Evolutionary conservation across 2,329 filamentous ascomycete species (phyloP).

Genomic region (Emericellopsis atlantica): DNA sequence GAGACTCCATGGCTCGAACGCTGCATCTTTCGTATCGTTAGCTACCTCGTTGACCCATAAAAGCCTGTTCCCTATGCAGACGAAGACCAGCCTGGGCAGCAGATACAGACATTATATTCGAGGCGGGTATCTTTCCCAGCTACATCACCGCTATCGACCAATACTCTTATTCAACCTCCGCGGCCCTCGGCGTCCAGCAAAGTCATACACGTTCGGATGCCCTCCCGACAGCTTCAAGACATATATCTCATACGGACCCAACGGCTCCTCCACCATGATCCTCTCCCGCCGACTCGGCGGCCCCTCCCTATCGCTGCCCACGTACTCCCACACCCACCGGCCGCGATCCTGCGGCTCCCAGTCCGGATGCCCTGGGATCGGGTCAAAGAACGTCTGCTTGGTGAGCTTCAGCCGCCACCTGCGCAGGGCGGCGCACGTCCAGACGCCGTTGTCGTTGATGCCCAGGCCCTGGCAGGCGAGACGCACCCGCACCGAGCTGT

Average conservation of each 20-base stretch:
- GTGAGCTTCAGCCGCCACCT: constrained; percentile 29
- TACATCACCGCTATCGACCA: too few relatives aligned
- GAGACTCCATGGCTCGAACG: too few relatives aligned
- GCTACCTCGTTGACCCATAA: too few relatives aligned
- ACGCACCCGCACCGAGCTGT: constrained; percentile 40
- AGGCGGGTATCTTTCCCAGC: too few relatives aligned
- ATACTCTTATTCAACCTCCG: constrained; percentile 23
- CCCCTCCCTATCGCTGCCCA: constrained; percentile 26
- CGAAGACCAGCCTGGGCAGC: too few relatives aligned
- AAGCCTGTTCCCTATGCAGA: too few relatives aligned
- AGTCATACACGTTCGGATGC: constrained; percentile 17
- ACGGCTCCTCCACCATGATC: constrained; percentile 34
- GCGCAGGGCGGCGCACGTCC: constrained; percentile 30
- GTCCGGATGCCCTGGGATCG: constrained; percentile 16
- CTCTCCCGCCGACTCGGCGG: constrained; percentile 23
- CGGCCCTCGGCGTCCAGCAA: too few relatives aligned
- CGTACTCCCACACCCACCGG: constrained; percentile 43
- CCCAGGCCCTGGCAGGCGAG: constrained; percentile 36
- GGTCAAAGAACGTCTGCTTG: constrained; percentile 16
- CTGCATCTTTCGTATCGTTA: too few relatives aligned
- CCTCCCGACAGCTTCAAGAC: constrained; percentile 19
- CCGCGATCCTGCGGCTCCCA: constrained; percentile 17
- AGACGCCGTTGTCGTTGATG: constrained; percentile 32
- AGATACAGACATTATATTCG: too few relatives aligned
- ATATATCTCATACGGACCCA: constrained; percentile 4